A percentile compares a stretch with the other conserved stretches of the same genome.
phyloP scores from a whole-genome alignment of 176 grass and related monocot genomes.

The Avena eriantha region DNA sequence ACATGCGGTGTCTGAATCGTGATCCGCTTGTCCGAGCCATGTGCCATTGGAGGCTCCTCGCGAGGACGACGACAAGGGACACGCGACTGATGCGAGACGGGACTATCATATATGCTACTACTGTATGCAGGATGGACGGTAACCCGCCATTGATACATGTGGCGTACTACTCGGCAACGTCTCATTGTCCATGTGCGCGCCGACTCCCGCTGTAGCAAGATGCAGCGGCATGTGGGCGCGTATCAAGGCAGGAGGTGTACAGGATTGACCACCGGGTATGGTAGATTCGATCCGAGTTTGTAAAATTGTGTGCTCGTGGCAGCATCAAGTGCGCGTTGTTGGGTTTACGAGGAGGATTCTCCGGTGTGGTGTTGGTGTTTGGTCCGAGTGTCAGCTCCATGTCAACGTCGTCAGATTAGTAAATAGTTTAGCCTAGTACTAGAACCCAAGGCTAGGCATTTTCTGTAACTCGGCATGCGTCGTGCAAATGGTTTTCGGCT shows the following conservation, averaged over 20 bases:
- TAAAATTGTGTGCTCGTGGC: background rate
- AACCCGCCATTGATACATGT: background rate
- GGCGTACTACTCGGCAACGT: background rate
- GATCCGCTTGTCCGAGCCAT: background rate
- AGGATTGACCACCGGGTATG: background rate
- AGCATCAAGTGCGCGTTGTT: too few species aligned
- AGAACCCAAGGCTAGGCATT: too few species aligned
- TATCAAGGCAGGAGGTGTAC: slow-evolving; percentile 11
- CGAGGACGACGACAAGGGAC: slow-evolving; percentile 32
- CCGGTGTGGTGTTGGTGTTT: too few species aligned
- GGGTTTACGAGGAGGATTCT: slow-evolving; percentile 16
- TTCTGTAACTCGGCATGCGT: background rate
- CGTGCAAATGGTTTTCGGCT: background rate
- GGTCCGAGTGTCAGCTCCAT: background rate
- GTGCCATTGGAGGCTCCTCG: slow-evolving; percentile 15
- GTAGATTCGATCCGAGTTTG: background rate
- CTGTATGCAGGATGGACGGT: background rate
- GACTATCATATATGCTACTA: background rate
- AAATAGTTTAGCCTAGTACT: too few species aligned
- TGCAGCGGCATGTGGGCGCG: slow-evolving; percentile 22
- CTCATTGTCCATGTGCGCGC: slow-evolving; percentile 32
- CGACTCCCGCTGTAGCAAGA: background rate
- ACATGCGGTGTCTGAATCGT: background rate
- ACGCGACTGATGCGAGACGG: background rate
- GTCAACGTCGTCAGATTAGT: too few species aligned